Evolutionary conservation across 1,284 basidiomycete species (phyloP), one percentile per base, ranked within the genome.

Genomic region (Anthracocystis walkeri): DNA sequence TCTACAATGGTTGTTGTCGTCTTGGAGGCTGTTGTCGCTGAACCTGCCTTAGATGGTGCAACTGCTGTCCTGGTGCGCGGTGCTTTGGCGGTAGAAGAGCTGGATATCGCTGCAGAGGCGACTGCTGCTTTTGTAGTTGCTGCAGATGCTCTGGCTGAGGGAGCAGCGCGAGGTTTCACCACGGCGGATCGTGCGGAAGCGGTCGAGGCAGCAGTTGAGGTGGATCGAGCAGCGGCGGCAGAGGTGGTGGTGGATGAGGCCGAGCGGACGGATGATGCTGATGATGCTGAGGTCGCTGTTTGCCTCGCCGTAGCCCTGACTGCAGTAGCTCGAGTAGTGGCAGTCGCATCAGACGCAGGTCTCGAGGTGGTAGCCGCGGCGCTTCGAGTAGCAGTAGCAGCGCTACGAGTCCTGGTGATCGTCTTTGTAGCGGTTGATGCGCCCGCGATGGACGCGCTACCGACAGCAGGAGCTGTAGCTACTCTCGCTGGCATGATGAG

Each of bases 401-500:
- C 45, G 18, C 35, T 54, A 3, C 67, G 61, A 20, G 58, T 65
- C 29, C 45, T 52, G 10, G 62, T 40, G 2, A 58, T 35, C 7
- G 48, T 14, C 45, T 65, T 70, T 10, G 49, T 51, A n/a, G 49
- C 16, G n/a, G 55, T 16, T 12, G 46, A 7, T 2, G 42, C 38
- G 7, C 41, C 23, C 8, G 41, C 40, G 20, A 31, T 25, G 14
- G 44, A 23, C 16, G 46, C 38, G 18, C 42, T 40, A 35, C 51
- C 48, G 29, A 40, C 31, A 42, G 61, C 58, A 46, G 58, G 51
- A 10, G 53, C 53, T 7, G 62, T 41, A 29, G 68, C 68, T 7
- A 71, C 62, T 42, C 41, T 65, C 6, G 38, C 62, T 38, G 68
- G 68, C 68, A 71, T 71, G 38, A n/a, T 45, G 51, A 12, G 40